Base-by-base conservation (phyloP, 2,329 filamentous ascomycete species). In the Sporothrix protearum region DNA sequence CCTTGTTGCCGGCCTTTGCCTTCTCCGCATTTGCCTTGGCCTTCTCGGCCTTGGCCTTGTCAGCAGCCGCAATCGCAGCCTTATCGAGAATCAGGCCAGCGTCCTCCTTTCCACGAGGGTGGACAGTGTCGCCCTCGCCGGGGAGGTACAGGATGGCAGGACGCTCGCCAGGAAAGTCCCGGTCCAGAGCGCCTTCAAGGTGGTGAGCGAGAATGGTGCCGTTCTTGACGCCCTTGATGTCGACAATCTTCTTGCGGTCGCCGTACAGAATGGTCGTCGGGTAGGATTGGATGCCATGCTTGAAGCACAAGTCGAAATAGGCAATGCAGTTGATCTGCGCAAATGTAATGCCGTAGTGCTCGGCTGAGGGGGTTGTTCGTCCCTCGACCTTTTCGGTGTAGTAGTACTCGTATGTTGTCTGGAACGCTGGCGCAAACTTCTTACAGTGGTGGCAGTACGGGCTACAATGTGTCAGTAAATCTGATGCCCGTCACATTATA, bases 341-440 rank as follows among this genome's bases (percentile, higher is more conserved):
- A 78, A 99, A 97, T 76, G 92, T 89, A 80, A 97, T 95, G 81
- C 95, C 89, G 81, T 98, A 98, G 80, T 89, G 96, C 70, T 90
- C 85, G 42, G 90, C 89, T 78, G 97, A 97, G 36, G 82, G 81
- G 53, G 85, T 82, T 82, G 88, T 74, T 79, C 84, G 76, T 82
- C 86, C 76, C 80, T 83, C 76, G 82, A 84, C 76, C 77, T 93
- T 90, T 49, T 93, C 96, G 49, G 94, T 97, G 83, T 93, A 84
- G 83, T 97, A 99, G 81, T 90, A 97, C 82, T 99, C 96, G 85
- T 98, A 97, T 16, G 95, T 81, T 5, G 94, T 97, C 81, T 98
- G 94, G 85, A 89, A 97, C 68, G 88, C 90, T 8, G 96, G 96
- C 69, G 92, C 93, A 77, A 93, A 92, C 67, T 86, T 84, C 79